These are phyloP conservation scores for Schoenoplectus triqueter DNA, from an alignment of 202 grass and related monocot genomes.

Conservation along the genomic window DNA sequence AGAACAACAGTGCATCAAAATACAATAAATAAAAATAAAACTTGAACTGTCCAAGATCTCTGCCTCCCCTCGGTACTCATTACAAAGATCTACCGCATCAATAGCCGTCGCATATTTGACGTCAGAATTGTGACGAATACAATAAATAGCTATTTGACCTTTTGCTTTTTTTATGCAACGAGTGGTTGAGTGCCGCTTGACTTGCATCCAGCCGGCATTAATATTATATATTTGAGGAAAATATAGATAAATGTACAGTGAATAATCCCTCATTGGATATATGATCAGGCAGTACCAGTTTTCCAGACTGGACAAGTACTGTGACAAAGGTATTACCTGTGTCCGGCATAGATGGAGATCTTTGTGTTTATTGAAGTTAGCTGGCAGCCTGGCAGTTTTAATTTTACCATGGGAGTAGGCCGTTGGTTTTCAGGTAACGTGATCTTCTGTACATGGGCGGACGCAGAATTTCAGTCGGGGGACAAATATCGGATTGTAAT, in stretches of 20 bases:
- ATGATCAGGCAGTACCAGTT: background rate
- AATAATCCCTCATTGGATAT: constrained; percentile 24
- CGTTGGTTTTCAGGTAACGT: background rate
- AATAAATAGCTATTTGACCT: constrained; percentile 4
- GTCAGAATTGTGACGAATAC: background rate
- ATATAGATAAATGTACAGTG: background rate
- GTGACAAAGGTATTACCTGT: background rate
- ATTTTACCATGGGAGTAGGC: background rate
- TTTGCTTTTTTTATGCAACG: constrained; percentile 15
- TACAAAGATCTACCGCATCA: constrained; percentile 11
- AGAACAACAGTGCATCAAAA: too few species aligned
- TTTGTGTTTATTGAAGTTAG: constrained; percentile 20
- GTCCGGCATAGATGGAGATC: constrained; percentile 5
- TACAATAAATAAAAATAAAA: too few species aligned
- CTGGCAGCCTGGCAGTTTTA: background rate
- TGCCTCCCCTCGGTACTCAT: constrained; percentile 3
- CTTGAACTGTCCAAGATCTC: too few species aligned
- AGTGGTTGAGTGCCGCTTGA: too few species aligned
- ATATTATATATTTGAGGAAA: constrained; percentile 20
- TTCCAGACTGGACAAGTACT: background rate
- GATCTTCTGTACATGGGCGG: constrained; percentile 14
- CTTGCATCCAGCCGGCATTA: background rate
- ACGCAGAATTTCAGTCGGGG: too few species aligned
- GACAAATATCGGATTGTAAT: too few species aligned
- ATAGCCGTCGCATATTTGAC: constrained; percentile 19